Base-by-base conservation (phyloP, 1,139 yeast genomes). In the Hemisphaericaspora subhashii region DNA sequence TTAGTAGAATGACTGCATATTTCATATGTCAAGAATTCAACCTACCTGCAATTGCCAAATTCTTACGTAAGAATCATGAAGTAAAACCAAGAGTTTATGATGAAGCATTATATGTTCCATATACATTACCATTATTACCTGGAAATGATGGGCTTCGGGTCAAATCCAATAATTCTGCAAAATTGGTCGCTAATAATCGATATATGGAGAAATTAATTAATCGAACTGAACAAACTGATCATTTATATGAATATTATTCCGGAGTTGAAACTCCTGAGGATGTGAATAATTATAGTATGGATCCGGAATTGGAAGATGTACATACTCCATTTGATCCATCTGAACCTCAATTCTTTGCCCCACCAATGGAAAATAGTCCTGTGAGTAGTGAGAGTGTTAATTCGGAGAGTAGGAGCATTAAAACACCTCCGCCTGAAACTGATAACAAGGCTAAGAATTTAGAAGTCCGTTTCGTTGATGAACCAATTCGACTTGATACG, bases 31-130 rank as follows among this genome's bases (percentile, higher is more conserved):
- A 88, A 42, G 88, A 86, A 16, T 83, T 89, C 55, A 74, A 86
- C 51, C 63, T 90, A 38, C 71, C 73, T 28, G 70, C 78, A 2
- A 79, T 88, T 1, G 74, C 85, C 1, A 72, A 74, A 39, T 90
- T 86, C 52, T 62, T 90, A 31, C 68, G 76, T 33, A 71, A 74
- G 12, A 73, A 83, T 38, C 98, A 90, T 58, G 83, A 83, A 52
- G 95, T 89, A 2, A 77, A 86, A 17, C 96, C 97, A 1, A 67
- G 97, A 44, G 59, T 86, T 20, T 90, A 90, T 52, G 97, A 90
- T 58, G 98, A 90, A 52, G 95, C 90, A 5, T 64, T 92, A 23
- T 92, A 89, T 56, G 92, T 88, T 2, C 96, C 96, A 0, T 92
- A 92, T 53, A 77, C 89, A 17, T 67, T 92, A 34, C 98, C 98